Base-by-base conservation (phyloP, 352 stramenopile species). In the Globisporangium middletonii region DNA sequence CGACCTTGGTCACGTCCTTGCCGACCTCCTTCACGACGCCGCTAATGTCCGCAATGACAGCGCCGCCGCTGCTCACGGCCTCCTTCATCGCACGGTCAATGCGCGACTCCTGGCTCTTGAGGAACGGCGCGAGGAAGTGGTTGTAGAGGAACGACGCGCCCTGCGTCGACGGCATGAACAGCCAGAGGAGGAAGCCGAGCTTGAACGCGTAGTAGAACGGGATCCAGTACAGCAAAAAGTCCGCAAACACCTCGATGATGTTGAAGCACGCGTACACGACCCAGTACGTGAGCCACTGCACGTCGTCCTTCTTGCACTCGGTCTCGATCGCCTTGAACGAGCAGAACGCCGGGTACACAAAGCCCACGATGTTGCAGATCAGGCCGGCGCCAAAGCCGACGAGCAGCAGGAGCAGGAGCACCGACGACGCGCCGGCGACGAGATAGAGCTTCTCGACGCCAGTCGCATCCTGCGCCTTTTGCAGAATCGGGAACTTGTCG, bases 151-250 rank as follows among this genome's bases (percentile, higher is more conserved):
- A 98, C 55, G 92, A 97, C 19, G 96, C 92, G 37, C 95, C 95
- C 59, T 94, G 75, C 42, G 94, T 98, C 69, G 96, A 96, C n/a
- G 95, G 96, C 66, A 98, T 87, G 79, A 99, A 98, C 37, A 97
- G 80, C 94, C 95, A 98, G 23, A 98, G 71, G 55, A 99, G 83
- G 77, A 99, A 98, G 50, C 93, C 95, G 26, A 99, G 65, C 83
- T 99, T 99, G 79, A 99, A 98, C 13, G 92, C 87, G 70, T 98
- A 98, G 79, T 98, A 99, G 73, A 98, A 98, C 16, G 96, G 96
- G 71, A 99, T 98, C 93, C 92, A 98, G 72, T 98, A 98, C 5
- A 99, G 72, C 43, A 99, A 69, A 48, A 97, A 92, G 69, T 98
- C 92, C n/a, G 85, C 79, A 68, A 99, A 99, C 33, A 97, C 85